Evolutionary conservation across 2,329 filamentous ascomycete genomes (phyloP).

Genomic region (Passalora sequoiae): DNA sequence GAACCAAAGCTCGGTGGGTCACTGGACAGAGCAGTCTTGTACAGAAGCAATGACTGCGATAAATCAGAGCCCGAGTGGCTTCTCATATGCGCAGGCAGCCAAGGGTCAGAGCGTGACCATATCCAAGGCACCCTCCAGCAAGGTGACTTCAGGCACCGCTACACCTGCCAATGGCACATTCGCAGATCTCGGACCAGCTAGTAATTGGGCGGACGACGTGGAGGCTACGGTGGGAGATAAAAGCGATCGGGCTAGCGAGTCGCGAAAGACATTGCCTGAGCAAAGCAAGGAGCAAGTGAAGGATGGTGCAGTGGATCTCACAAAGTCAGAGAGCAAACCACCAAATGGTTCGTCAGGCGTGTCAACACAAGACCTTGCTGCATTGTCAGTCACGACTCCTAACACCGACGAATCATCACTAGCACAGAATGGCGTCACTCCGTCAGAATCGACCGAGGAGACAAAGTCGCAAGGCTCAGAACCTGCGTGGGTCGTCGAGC

Average conservation of each 20-base stretch:
- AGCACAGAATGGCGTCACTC: conserved; percentile 52
- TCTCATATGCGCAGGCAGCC: conserved; percentile 94
- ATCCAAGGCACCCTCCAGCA: conserved; percentile 42
- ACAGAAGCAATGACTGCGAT: conserved; percentile 25
- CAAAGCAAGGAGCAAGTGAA: conserved; percentile 28
- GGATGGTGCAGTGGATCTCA: conserved; percentile 28
- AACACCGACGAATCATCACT: conserved; percentile 59
- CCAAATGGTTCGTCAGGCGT: conserved; percentile 28
- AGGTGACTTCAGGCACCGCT: conserved; percentile 40
- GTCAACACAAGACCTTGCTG: conserved; percentile 52
- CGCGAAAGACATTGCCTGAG: conserved; percentile 26
- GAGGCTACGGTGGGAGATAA: conserved; percentile 39
- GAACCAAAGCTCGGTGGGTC: conserved; percentile 5
- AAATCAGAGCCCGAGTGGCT: conserved; percentile 40
- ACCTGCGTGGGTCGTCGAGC: conserved; percentile 57
- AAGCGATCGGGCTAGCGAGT: conserved; percentile 35
- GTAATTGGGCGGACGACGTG: conserved; percentile 46
- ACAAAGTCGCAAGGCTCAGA: conserved; percentile 52
- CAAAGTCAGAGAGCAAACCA: conserved; percentile 28
- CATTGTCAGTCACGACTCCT: conserved; percentile 50
- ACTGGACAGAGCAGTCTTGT: conserved; percentile 10
- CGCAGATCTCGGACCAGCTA: conserved; percentile 33
- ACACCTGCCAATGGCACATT: conserved; percentile 40
- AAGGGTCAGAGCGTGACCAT: conserved; percentile 62
- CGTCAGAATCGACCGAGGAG: conserved; percentile 63